phyloP scores from a whole-genome alignment of 163 green algal species.

The Scenedesmus sp. region DNA sequence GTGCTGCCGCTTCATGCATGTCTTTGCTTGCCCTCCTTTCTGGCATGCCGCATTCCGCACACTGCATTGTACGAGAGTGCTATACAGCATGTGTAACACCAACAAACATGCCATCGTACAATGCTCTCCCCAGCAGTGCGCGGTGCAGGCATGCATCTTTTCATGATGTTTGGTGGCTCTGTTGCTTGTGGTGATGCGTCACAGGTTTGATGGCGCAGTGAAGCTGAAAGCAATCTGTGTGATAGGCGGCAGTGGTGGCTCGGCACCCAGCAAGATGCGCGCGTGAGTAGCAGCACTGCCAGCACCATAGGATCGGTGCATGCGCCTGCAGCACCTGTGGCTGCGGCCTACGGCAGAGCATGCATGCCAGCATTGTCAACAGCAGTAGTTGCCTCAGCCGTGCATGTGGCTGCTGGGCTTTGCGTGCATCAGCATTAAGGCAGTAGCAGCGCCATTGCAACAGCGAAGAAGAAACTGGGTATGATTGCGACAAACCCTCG shows the following conservation, averaged over 20 bases:
- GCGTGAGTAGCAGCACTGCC: conserved; percentile 56
- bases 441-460: too few species aligned
- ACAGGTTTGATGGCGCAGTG: conserved; percentile 77
- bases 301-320: neutral
- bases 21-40: neutral
- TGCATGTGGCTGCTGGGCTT: too few species aligned
- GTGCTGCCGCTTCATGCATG: conserved; percentile 3
- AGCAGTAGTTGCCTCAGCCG: neutral
- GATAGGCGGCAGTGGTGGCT: conserved; percentile 72
- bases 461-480: too few species aligned
- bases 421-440: too few species aligned
- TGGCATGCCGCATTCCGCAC: neutral
- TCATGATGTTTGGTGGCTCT: neutral
- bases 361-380: neutral
- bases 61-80: too few species aligned
- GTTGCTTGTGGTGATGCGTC: neutral
- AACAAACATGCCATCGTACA: too few species aligned
- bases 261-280: conserved; percentile 70
- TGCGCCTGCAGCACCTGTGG: neutral
- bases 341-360: neutral
- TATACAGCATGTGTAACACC: too few species aligned
- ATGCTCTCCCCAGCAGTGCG: too few species aligned
- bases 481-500: too few species aligned
- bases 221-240: conserved; percentile 81
- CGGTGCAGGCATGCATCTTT: neutral